phyloP scores from a whole-genome alignment of 106 monocot species.

The Acanthochlamys bracteata region DNA sequence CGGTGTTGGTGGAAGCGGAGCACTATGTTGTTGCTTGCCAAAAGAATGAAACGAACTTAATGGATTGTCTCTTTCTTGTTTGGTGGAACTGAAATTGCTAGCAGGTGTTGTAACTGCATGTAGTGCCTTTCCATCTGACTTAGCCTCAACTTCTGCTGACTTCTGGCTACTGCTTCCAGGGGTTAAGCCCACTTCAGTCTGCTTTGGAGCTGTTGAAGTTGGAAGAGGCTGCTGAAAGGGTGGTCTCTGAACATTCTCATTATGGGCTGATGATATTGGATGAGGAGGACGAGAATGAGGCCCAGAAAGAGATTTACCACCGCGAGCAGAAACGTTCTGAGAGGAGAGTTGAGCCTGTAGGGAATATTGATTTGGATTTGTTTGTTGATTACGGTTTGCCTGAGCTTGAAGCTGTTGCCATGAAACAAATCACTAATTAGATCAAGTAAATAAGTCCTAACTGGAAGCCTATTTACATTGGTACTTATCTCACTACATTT shows the following conservation, averaged over 20 bases:
- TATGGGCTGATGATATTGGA: slow-evolving; percentile 23
- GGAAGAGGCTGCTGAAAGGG: slow-evolving; percentile 10
- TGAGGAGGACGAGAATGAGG: slow-evolving; percentile 23
- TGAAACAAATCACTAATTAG: background rate
- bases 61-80: slow-evolving; percentile 26
- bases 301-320: slow-evolving; percentile 14
- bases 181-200: slow-evolving; percentile 21
- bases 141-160: slow-evolving; percentile 28
- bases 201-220: slow-evolving; percentile 29
- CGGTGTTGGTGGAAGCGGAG: slow-evolving; percentile 39
- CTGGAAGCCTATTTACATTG: no score
- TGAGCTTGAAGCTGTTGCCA: slow-evolving; percentile 44
- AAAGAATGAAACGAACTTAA: slow-evolving; percentile 23
- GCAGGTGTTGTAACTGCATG: slow-evolving; percentile 26
- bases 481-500: no score
- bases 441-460: no score
- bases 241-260: slow-evolving; percentile 18
- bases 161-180: slow-evolving; percentile 25
- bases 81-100: slow-evolving; percentile 13
- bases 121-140: slow-evolving; percentile 17
- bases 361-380: slow-evolving; percentile 34
- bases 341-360: slow-evolving; percentile 36
- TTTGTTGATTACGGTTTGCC: slow-evolving; percentile 34
- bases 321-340: slow-evolving; percentile 19
- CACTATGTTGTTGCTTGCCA: slow-evolving; percentile 39